Evolutionary conservation across 73 alveolate genomes (phyloP).

Genomic region (Paramecium caudatum): DNA sequence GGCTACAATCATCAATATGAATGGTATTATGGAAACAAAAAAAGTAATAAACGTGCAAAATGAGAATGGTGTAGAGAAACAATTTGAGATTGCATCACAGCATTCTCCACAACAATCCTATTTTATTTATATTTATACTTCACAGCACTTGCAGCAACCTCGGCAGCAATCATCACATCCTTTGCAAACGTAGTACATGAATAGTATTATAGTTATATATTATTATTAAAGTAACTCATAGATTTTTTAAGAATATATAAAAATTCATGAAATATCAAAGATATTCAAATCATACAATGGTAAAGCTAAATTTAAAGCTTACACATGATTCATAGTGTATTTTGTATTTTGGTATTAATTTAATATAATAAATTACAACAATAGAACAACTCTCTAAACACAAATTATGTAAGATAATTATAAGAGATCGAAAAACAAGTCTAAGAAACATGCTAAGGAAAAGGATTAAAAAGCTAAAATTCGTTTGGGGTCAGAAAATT

Average conservation of each 20-base stretch:
- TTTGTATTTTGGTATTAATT: background rate
- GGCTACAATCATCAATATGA: conserved; percentile 30
- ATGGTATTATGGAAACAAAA: conserved; percentile 57
- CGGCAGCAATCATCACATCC: conserved; percentile 30
- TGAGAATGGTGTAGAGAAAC: conserved; percentile 68
- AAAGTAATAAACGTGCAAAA: conserved; percentile 59
- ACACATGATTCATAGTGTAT: background rate
- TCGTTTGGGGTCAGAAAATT: too few species aligned
- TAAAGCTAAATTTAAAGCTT: background rate
- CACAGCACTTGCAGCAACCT: conserved; percentile 57
- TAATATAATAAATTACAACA: background rate
- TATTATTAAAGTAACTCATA: too few species aligned
- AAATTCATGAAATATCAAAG: background rate
- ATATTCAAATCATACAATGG: background rate
- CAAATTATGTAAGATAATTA: background rate
- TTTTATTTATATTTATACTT: background rate
- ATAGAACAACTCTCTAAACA: background rate
- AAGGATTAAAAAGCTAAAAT: background rate
- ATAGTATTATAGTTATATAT: too few species aligned
- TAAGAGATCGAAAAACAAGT: background rate
- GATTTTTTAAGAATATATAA: background rate
- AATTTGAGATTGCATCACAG: conserved; percentile 62
- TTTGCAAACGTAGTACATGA: conserved; percentile 34
- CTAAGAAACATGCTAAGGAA: background rate
- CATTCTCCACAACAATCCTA: conserved; percentile 69